A percentile compares a stretch with the other conserved stretches of the same genome.
Conservation (phyloP, 495 filamentous ascomycete species). For the Penicillium canariense region DNA sequence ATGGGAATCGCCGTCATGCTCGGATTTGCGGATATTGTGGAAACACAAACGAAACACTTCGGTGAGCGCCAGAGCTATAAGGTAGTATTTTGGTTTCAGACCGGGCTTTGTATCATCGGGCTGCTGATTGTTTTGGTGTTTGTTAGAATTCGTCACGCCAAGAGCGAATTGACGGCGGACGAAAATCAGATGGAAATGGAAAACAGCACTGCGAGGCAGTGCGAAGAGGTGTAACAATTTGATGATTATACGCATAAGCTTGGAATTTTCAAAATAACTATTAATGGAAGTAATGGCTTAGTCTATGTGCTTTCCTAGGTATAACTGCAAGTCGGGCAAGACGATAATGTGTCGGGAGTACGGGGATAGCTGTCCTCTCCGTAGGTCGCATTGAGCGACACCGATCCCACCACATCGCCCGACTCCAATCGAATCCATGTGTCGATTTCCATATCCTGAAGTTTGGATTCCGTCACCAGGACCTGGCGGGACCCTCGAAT, state of each 20-base stretch:
- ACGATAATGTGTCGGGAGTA: constrained; percentile 1
- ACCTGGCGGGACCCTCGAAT: constrained; percentile 50
- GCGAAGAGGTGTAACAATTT: background rate
- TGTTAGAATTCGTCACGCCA: constrained; percentile 64
- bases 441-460: constrained; percentile 1
- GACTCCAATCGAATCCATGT: constrained; percentile 25
- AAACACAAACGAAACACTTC: constrained; percentile 47
- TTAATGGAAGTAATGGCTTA: background rate
- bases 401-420: constrained; percentile 10
- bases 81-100: constrained; percentile 66
- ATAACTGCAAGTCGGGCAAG: background rate
- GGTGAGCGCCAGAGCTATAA: constrained; percentile 55
- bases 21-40: constrained; percentile 70
- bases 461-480: constrained; percentile 5
- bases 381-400: constrained; percentile 23
- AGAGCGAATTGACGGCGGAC: constrained; percentile 67
- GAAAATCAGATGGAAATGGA: constrained; percentile 46
- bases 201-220: background rate
- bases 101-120: constrained; percentile 54
- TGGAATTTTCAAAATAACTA: background rate
- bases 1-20: constrained; percentile 84
- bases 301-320: background rate
- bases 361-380: constrained; percentile 15
- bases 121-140: constrained; percentile 57
- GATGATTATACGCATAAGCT: background rate